A percentile compares a stretch with the other conserved stretches of the same genome.
phyloP scores from a whole-genome alignment of 306 rosid species.

The Vigna mungo region DNA sequence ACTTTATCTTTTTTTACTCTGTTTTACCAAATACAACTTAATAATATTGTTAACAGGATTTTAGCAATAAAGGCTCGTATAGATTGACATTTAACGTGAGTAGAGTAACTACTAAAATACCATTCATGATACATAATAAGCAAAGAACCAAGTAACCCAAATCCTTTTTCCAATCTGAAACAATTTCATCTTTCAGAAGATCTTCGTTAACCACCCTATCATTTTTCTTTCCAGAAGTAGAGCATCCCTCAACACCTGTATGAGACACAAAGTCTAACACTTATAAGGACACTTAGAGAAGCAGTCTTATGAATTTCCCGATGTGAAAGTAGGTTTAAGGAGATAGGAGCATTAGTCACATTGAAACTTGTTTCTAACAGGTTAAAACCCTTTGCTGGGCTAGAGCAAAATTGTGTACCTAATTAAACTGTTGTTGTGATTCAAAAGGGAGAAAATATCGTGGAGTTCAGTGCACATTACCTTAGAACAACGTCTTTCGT shows the following conservation, averaged over 20 bases:
- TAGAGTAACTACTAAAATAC: constrained; percentile 10
- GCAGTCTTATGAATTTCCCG: not conserved
- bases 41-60: not conserved
- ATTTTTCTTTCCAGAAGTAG: constrained; percentile 47
- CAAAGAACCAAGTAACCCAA: not conserved
- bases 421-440: too few relatives aligned
- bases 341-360: not conserved
- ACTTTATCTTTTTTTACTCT: constrained; percentile 28
- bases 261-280: constrained; percentile 44
- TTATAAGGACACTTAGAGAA: constrained; percentile 22
- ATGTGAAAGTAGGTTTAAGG: constrained; percentile 8
- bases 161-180: constrained; percentile 53
- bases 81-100: constrained; percentile 1
- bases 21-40: constrained; percentile 1
- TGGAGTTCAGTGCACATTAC: too few relatives aligned
- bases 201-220: constrained; percentile 53
- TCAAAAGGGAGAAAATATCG: too few relatives aligned
- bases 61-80: constrained; percentile 15
- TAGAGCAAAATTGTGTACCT: too few relatives aligned
- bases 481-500: too few relatives aligned
- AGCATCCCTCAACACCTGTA: constrained; percentile 47
- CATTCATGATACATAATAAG: constrained; percentile 16
- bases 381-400: not conserved
- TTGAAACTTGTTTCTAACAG: constrained; percentile 5
- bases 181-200: constrained; percentile 80